Conservation (phyloP, 2,329 filamentous ascomycete genomes). For the Moelleriella libera region DNA sequence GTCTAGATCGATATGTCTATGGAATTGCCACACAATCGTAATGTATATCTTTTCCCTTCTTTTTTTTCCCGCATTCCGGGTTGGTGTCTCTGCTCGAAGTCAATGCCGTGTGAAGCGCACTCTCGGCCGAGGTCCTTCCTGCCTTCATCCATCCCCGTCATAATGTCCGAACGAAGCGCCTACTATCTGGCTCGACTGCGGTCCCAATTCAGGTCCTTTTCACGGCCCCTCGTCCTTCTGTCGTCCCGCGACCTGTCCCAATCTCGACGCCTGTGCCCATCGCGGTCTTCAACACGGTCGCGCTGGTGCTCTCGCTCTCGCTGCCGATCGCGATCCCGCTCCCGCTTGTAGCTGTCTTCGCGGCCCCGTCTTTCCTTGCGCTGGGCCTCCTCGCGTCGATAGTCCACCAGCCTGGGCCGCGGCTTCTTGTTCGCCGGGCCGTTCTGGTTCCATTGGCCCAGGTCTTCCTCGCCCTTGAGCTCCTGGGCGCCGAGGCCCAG, state of each 20-base stretch:
- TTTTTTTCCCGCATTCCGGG: too few relatives aligned
- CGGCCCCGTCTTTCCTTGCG: constrained; percentile 26
- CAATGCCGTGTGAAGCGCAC: too few relatives aligned
- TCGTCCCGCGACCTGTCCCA: constrained; percentile 4
- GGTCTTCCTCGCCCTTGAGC: constrained; percentile 54
- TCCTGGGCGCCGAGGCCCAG: constrained; percentile 84
- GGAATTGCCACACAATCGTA: too few relatives aligned
- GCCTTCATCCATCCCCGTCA: too few relatives aligned
- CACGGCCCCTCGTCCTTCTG: not conserved
- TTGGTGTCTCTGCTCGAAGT: too few relatives aligned
- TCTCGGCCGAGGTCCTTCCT: too few relatives aligned
- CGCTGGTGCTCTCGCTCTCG: constrained; percentile 23
- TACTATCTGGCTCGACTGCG: constrained; percentile 6
- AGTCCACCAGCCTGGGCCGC: constrained; percentile 34
- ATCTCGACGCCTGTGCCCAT: constrained; percentile 7
- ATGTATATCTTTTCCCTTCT: too few relatives aligned
- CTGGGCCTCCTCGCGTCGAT: constrained; percentile 28
- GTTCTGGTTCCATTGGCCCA: constrained; percentile 69
- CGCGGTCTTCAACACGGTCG: constrained; percentile 10
- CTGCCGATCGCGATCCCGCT: constrained; percentile 28
- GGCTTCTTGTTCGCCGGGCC: constrained; percentile 31
- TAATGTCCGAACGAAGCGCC: not conserved
- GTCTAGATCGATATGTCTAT: not conserved
- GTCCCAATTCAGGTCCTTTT: constrained; percentile 3
- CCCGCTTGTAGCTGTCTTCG: constrained; percentile 32